Evolutionary conservation across 345 rosid genomes (phyloP), one percentile per base, ranked within the genome.

Genomic region (Salix exigua): DNA sequence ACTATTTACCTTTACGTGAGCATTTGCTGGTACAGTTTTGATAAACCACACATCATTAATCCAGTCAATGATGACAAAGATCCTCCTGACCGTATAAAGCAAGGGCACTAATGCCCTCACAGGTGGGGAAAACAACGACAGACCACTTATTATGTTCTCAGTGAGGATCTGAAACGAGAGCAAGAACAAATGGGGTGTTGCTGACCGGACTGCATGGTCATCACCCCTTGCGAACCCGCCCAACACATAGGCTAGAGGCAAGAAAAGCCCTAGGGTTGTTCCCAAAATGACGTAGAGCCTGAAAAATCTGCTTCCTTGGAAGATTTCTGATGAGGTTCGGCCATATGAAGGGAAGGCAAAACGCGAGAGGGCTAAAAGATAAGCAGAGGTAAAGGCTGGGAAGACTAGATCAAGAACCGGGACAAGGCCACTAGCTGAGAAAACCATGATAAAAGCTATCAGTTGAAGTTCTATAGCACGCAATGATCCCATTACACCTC

Each of bases 151-250:
- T 9, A 92, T 71, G 75, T 92, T 96, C 84, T 93, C 97, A 0
- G 97, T 88, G 26, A 96, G 89, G 68, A 96, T 93, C 82, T 96
- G 99, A 81, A 89, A 96, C 0, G 97, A 91, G 28, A 92, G 92
- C 81, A 93, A 75, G 87, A 93, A 96, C 82, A 92, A 73, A 73
- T 91, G 97, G 4, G 95, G 98, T 1, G 99, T 92, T 0, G 94
- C 92, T 19, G 95, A 92, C 28, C 92, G 86, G 42, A 91, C 93
- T 0, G 94, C 96, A 2, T 86, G 83, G 9, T 91, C 90, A 62
- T 93, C 97, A 2, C 94, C 98, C 77, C 98, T 85, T 0, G 99
- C 99, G 0, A 96, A 93, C 25, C 98, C 99, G 0, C 99, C 98
- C 74, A 96, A 55, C 33, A 89, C 97, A 35, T 93, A 96, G 4